Base-by-base conservation (phyloP, 345 rosid species). In the Citrus mangshanensis region DNA sequence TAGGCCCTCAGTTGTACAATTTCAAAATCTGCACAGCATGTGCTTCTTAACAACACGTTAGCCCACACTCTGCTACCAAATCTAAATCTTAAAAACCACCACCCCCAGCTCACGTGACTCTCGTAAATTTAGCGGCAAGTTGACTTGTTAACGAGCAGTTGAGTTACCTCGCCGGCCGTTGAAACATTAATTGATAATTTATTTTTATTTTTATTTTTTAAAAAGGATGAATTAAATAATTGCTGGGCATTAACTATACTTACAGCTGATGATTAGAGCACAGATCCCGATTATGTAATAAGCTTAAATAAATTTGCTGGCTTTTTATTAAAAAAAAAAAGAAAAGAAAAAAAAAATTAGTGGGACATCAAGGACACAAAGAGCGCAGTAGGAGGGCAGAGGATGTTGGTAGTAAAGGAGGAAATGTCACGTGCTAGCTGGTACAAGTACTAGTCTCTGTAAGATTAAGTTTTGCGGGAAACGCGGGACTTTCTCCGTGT, bases 231-330 rank as follows among this genome's bases (percentile, higher is more conserved):
- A 30, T 64, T 64, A 64, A 63, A 5, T 10, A 30, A 64, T 63
- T 28, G 66, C 78, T n/a, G 16, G 62, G 64, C 19, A 74, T 25
- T 60, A 49, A 55, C 4, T 12, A 46, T 7, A 64, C 40, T 81
- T 59, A 73, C 77, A 72, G 1, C 54, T 88, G 85, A 90, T 86
- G 91, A 90, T 90, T 85, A 85, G 86, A 7, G 89, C 89, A 70
- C 90, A 80, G 89, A 86, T 86, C 88, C 93, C 89, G 1, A 85
- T 87, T 72, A 77, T 28, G 38, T 62, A 18, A 28, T 14, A 12
- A 25, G 32, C 19, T 4, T 28, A 28, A 12, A 62, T 28, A 27
- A 60, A 12, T 54, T 18, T 54, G 58, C 7, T 18, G 58, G 58
- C 51, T 46, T 46, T 13, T 46, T 3, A 12, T 46, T 12, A 0